These are phyloP conservation scores for Malus hybrid DNA, from an alignment of 331 rosid genomes.

Conservation along the genomic window DNA sequence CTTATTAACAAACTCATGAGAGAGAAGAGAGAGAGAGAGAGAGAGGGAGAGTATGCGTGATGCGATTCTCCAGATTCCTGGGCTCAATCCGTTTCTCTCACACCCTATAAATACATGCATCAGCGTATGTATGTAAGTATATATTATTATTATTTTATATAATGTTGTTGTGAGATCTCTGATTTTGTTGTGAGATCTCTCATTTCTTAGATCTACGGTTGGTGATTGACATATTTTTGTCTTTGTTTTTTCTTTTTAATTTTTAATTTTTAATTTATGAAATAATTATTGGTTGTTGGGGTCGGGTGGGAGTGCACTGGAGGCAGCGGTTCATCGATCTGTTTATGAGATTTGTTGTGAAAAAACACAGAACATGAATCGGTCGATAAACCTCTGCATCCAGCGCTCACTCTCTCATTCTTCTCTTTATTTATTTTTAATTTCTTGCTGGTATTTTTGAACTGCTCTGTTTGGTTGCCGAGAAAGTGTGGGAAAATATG, in stretches of 20 bases:
- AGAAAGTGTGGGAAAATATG: neutral
- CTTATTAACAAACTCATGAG: neutral
- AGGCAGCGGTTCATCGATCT: slow-evolving; percentile 99
- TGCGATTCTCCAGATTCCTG: slow-evolving; percentile 46
- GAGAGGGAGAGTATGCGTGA: slow-evolving; percentile 19
- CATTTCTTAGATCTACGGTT: slow-evolving; percentile 44
- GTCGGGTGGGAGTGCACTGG: slow-evolving; percentile 68
- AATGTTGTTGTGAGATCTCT: neutral
- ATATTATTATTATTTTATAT: neutral
- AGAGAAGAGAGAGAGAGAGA: neutral
- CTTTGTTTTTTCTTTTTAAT: neutral
- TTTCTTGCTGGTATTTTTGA: neutral
- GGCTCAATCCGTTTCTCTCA: slow-evolving; percentile 17
- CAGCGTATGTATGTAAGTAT: neutral
- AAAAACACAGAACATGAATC: slow-evolving; percentile 67
- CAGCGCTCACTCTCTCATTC: slow-evolving; percentile 67
- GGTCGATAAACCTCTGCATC: slow-evolving; percentile 99
- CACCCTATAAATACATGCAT: neutral
- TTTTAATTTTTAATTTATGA: neutral
- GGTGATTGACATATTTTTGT: neutral
- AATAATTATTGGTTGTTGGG: slow-evolving; percentile 8
- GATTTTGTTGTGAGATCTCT: neutral
- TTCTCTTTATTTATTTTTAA: neutral
- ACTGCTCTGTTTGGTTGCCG: slow-evolving; percentile 2
- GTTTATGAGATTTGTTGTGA: slow-evolving; percentile 75